Conservation (phyloP, 148 eudicot genomes). For the Limonium bicolor region DNA sequence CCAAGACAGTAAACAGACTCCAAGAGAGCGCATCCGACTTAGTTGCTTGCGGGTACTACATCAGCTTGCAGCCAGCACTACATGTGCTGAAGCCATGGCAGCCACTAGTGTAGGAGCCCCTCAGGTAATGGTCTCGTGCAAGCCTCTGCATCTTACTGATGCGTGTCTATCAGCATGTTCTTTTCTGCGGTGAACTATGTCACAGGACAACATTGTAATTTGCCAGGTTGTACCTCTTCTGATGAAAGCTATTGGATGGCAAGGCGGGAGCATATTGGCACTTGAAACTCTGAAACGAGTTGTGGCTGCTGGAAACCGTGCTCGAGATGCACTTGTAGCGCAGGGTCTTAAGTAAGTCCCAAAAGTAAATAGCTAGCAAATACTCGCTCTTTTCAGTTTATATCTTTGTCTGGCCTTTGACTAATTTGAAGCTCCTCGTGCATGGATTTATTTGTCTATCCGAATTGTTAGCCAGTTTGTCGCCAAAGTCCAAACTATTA, state of each 20-base stretch:
- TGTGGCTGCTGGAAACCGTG: constrained; percentile 97
- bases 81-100: constrained; percentile 99
- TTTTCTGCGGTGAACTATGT: too few relatives aligned
- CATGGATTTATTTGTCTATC: background rate
- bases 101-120: constrained; percentile 98
- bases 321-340: constrained; percentile 97
- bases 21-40: constrained; percentile 89
- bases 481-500: too few relatives aligned
- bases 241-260: constrained; percentile 99
- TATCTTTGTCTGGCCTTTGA: background rate
- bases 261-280: constrained; percentile 95
- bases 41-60: constrained; percentile 95
- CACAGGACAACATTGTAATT: too few relatives aligned
- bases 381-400: background rate
- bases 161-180: too few relatives aligned
- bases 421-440: background rate
- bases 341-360: constrained; percentile 88
- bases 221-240: constrained; percentile 95
- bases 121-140: too few relatives aligned
- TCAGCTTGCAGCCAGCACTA: constrained; percentile 98
- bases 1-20: constrained; percentile 53
- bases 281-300: constrained; percentile 96
- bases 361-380: constrained; percentile 1
- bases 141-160: too few relatives aligned
- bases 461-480: background rate